Conservation (phyloP, 2,329 filamentous ascomycete species). For the Ascochyta lentis region DNA sequence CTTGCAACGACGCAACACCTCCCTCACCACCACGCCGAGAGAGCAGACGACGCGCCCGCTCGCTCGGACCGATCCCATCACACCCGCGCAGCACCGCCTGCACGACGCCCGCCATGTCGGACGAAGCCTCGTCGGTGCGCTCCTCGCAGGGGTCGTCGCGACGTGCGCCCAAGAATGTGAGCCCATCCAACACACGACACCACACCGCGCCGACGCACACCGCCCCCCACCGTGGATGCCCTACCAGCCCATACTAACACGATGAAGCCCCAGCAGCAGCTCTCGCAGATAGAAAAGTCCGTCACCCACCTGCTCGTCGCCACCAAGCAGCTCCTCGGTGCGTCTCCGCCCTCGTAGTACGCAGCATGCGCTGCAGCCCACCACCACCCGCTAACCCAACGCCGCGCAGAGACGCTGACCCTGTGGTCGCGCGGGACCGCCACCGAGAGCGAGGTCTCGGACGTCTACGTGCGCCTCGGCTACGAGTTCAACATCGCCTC, state of each 20-base stretch:
- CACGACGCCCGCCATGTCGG: conserved; percentile 32
- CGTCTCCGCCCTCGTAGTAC: conserved; percentile 7
- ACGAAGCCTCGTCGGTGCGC: conserved; percentile 35
- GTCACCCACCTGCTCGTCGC: conserved; percentile 91
- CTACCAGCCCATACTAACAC: background rate
- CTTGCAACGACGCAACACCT: background rate
- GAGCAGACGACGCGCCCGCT: background rate
- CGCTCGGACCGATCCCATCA: conserved; percentile 9
- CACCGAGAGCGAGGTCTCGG: conserved; percentile 93
- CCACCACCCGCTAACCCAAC: conserved; percentile 24
- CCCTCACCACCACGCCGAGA: background rate
- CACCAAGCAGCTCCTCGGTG: conserved; percentile 85
- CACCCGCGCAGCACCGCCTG: conserved; percentile 25
- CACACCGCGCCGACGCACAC: conserved; percentile 4
- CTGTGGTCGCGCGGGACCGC: conserved; percentile 95
- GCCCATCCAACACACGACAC: conserved; percentile 12
- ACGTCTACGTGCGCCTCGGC: conserved; percentile 95
- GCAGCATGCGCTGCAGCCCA: background rate
- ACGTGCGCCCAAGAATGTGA: conserved; percentile 47
- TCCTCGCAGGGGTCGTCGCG: conserved; percentile 56
- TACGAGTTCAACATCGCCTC: conserved; percentile 99
- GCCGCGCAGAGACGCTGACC: conserved; percentile 77
- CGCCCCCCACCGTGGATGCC: background rate
- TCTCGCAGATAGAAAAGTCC: conserved; percentile 98
- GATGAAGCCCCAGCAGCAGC: conserved; percentile 70